phyloP scores from a whole-genome alignment of 129 eudicot genomes.

The Scalesia atractyloides region DNA sequence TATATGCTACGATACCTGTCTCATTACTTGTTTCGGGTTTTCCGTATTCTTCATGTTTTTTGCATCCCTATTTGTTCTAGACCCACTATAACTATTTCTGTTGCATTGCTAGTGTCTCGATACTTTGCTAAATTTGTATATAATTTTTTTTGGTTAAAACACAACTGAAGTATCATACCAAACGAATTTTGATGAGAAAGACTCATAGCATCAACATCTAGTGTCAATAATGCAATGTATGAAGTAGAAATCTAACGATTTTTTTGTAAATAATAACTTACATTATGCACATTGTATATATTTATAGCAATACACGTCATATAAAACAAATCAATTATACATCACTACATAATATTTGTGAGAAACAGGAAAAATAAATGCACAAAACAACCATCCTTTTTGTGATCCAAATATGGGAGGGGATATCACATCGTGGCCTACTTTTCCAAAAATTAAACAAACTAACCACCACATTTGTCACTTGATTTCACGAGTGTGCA shows the following conservation, averaged over 20 bases:
- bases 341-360: background rate
- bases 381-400: background rate
- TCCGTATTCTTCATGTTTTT: no score
- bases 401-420: background rate
- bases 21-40: no score
- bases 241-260: background rate
- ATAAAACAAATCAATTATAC: background rate
- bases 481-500: background rate
- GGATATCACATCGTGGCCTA: background rate
- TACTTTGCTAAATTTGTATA: background rate
- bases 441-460: background rate
- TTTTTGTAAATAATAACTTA: background rate
- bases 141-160: background rate
- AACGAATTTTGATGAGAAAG: conserved; percentile 1
- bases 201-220: background rate
- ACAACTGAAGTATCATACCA: conserved; percentile 1
- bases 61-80: no score
- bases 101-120: background rate
- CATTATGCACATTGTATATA: background rate
- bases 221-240: background rate
- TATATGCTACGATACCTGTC: no score
- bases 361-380: background rate
- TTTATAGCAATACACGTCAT: background rate
- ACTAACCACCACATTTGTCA: conserved; percentile 3
- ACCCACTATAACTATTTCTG: no score